Evolutionary conservation across 2,329 filamentous ascomycete genomes (phyloP), one percentile per base, ranked within the genome.

Genomic region (Diaporthe nobilis): DNA sequence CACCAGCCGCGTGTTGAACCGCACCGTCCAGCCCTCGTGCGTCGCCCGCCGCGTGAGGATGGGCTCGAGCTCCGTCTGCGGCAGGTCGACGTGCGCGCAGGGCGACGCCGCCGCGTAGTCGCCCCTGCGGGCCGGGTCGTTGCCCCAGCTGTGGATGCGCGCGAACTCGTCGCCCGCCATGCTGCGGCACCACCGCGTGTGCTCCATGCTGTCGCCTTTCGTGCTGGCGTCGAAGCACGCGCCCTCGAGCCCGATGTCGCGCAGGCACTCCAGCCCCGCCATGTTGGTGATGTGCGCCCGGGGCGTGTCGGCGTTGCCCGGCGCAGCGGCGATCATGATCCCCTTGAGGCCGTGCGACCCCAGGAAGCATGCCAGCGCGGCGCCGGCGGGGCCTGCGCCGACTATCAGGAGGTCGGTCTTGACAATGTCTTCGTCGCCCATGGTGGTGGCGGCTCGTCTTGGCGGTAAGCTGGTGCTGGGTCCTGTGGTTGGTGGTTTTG

Each of bases 241-340:
- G 42, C 81, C 70, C 39, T 90, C 87, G 3, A 90, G 80, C 1
- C 85, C 87, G 73, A 90, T 86, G 76, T 90, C 88, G 10, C 88
- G 85, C 2, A 90, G 82, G 79, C 88, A 90, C 78, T 90, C 91
- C 84, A 90, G 80, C 0, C 89, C 89, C 0, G 89, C 89, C 81
- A 88, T 88, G 79, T 92, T 92, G 58, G 88, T 91, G 74, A 92
- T 90, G 79, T 92, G 90, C 0, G 90, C 90, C 37, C 91, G 84
- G 1, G 91, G 91, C 1, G 90, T 91, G 74, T 89, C 83, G 1
- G 90, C 89, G 1, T 87, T 90, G 4, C 86, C 85, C 0, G 88
- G 81, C 0, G 87, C 85, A 2, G 85, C 80, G 9, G 86, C 86
- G 70, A 92, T 84, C 77, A 92, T 86, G 60, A 92, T 85, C 0